phyloP scores from a whole-genome alignment of 345 rosid species.

The Acer negundo region DNA sequence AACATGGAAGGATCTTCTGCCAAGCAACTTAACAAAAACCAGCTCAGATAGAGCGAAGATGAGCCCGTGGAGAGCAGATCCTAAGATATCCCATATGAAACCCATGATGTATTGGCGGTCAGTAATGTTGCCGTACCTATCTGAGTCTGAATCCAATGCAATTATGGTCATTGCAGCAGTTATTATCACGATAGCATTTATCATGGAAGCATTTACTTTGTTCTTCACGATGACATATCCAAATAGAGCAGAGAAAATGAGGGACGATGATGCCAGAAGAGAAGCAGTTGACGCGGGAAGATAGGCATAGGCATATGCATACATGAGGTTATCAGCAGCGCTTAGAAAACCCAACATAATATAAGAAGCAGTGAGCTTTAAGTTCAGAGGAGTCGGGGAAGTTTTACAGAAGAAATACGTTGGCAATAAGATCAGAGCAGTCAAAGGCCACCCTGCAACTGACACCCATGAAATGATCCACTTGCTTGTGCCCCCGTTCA shows the following conservation, averaged over 20 bases:
- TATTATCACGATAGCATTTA: constrained; percentile 70
- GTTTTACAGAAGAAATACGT: constrained; percentile 47
- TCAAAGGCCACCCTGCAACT: constrained; percentile 85
- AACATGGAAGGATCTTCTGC: constrained; percentile 80
- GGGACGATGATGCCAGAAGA: constrained; percentile 79
- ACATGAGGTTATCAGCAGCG: constrained; percentile 85
- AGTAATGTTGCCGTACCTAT: constrained; percentile 50
- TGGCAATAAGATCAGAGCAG: constrained; percentile 57
- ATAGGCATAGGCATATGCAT: constrained; percentile 83
- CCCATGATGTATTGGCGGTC: constrained; percentile 65
- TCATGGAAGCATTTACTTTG: constrained; percentile 60
- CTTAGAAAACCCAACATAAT: constrained; percentile 62
- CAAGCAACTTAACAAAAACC: constrained; percentile 62
- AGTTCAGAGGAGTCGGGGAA: constrained; percentile 58
- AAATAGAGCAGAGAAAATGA: constrained; percentile 68
- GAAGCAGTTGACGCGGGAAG: constrained; percentile 89
- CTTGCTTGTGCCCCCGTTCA: constrained; percentile 82
- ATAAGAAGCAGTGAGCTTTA: constrained; percentile 58
- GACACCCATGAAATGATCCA: constrained; percentile 95
- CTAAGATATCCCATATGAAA: constrained; percentile 75
- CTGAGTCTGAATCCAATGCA: constrained; percentile 79
- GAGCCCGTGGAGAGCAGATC: constrained; percentile 84
- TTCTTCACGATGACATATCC: constrained; percentile 72
- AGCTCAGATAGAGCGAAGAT: constrained; percentile 87
- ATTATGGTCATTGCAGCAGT: constrained; percentile 67